Evolutionary conservation across 2,329 filamentous ascomycete genomes (phyloP).

Genomic region (Ilyonectria mors-panacis): DNA sequence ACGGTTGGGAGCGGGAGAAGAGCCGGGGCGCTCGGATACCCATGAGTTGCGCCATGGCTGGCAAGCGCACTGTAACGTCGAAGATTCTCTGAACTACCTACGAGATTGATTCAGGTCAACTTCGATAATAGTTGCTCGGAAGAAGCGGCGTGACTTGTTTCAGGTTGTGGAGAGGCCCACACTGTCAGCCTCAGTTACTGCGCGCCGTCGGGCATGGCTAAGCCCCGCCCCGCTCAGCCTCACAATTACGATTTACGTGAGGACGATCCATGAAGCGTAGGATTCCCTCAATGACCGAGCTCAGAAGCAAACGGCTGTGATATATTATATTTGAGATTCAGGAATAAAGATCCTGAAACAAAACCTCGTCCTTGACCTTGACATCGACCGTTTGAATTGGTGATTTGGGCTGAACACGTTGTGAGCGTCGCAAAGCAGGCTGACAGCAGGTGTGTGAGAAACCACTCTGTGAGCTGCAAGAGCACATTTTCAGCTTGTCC

Average conservation of each 20-base stretch:
- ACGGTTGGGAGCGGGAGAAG: slow-evolving; percentile 1
- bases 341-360: no score
- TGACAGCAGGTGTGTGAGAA: no score
- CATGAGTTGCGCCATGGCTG: not conserved
- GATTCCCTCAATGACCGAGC: no score
- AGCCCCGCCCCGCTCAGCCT: not conserved
- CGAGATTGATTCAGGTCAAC: not conserved
- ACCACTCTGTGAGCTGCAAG: no score
- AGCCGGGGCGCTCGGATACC: not conserved
- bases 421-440: no score
- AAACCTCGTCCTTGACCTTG: no score
- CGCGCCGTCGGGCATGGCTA: not conserved
- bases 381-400: no score
- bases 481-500: no score
- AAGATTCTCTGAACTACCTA: not conserved
- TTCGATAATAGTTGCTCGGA: not conserved
- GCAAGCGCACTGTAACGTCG: not conserved
- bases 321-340: no score
- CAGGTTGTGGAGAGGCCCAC: not conserved
- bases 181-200: not conserved
- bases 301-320: no score
- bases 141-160: not conserved
- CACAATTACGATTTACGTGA: not conserved
- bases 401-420: no score
- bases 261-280: not conserved